Base-by-base conservation (phyloP, 768 basidiomycete genomes). In the Hygrophoropsis aurantiaca region DNA sequence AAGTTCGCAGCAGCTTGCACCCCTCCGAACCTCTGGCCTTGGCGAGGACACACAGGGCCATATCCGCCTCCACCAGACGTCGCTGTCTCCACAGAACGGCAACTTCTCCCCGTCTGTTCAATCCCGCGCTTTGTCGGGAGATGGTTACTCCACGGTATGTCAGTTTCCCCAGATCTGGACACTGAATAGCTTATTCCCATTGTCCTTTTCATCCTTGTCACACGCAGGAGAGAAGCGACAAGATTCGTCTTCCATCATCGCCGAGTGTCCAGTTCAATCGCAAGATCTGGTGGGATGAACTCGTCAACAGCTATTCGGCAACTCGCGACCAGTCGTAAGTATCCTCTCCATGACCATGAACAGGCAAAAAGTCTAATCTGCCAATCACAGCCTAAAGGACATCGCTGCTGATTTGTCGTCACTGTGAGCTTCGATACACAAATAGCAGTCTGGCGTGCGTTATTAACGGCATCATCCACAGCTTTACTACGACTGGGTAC, bases 401-500 rank as follows among this genome's bases (percentile, higher is more conserved):
- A 78, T 85, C 19, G 59, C 65, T 25, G 59, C 66, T 21, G 82
- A 84, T 51, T 57, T 85, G 23, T 61, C 72, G 33, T 72, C 71
- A 42, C 58, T 86, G 84, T 85, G 48, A 48, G 77, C 65, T 30
- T 35, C 23, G 21, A 32, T 35, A 18, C 33, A 16, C 18, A 19
- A 26, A 21, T 35, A 41, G 11, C 4, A 36, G 26, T 20, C 30
- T 32, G n/a, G 7, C 3, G 32, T 11, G 40, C 1, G 35, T 36
- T 40, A n/a, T 56, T 44, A 40, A 30, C 46, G 58, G 19, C 50
- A 30, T 27, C 24, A 42, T 39, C n/a, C n/a, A 32, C 54, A 90
- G 88, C 55, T 83, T 85, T 57, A 69, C 72, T 19, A 78, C 82
- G 45, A 80, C 80, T 21, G 78, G 76, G 18, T 80, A 85, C 50